Base-by-base conservation (phyloP, 164 flowering plant genomes). In the Hamamelis virginiana region DNA sequence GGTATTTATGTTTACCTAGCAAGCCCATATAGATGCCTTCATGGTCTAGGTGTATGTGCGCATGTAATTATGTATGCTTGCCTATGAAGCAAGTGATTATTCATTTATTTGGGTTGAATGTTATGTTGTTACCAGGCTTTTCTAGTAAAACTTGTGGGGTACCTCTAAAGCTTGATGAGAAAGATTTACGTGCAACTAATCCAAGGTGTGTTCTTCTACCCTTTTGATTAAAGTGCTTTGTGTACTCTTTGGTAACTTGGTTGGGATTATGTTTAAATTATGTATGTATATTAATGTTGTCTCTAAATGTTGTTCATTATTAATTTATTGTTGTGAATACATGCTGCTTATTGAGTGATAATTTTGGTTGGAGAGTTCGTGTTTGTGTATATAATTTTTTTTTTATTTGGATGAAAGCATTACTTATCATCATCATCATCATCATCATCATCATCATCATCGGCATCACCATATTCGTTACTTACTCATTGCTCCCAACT, bases 51-150 rank as follows among this genome's bases (percentile, higher is more conserved):
- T 8, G 26, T 22, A 21, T 21, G 28, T 14, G 25, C 22, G 26
- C 59, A 55, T 16, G 22, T 18, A 51, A 8, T 8, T 57, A 10
- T 33, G 11, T 26, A 19, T 48, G 14, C 19, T 2, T 46, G 55
- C 44, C 13, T 46, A 38, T 66, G n/a, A 16, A 51, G 56, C 44
- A 1, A 21, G 33, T 43, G 9, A 26, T 51, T 70, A 56, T n/a
- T n/a, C n/a, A n/a, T n/a, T n/a, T n/a, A n/a, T 26, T 26, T 71
- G 15, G 21, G 52, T 9, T 73, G 14, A 62, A 38, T 73, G 8
- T 68, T 69, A 22, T 53, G 38, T 46, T 72, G 13, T 74, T 46
- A 51, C 19, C 86, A 89, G 97, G 87, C 62, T 76, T 81, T 67
- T 83, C 87, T 9, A 72, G 81, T 77, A 80, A 65, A 77, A 67